Evolutionary conservation across 192 early-diverging fungal genomes (phyloP).

Genomic region (Mortierella alpina): DNA sequence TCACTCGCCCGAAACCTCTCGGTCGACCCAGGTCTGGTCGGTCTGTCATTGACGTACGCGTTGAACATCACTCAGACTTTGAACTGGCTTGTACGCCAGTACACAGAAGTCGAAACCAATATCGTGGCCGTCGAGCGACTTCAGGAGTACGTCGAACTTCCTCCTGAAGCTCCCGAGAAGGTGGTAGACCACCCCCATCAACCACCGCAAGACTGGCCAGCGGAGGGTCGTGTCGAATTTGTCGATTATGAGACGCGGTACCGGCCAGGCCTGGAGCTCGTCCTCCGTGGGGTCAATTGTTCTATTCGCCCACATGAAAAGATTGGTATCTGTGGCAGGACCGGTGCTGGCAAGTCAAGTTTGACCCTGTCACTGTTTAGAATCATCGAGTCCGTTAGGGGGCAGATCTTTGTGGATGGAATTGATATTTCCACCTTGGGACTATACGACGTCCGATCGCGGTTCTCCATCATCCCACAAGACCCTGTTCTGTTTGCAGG

Average conservation of each 20-base stretch:
- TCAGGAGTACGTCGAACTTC: slow-evolving; percentile 81
- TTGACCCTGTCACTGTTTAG: slow-evolving; percentile 60
- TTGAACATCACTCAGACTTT: slow-evolving; percentile 80
- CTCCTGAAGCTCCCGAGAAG: slow-evolving; percentile 77
- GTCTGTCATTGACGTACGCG: slow-evolving; percentile 72
- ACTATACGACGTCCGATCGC: slow-evolving; percentile 57
- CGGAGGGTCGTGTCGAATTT: slow-evolving; percentile 78
- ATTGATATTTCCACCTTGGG: slow-evolving; percentile 49
- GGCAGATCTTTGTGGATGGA: slow-evolving; percentile 61
- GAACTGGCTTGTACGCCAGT: slow-evolving; percentile 88
- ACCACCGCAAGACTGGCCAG: slow-evolving; percentile 75
- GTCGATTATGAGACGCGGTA: slow-evolving; percentile 81
- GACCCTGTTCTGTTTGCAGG: slow-evolving; percentile 73
- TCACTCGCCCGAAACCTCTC: slow-evolving; percentile 59
- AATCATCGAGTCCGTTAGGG: slow-evolving; percentile 52
- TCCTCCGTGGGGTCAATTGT: slow-evolving; percentile 64
- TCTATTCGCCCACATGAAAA: slow-evolving; percentile 26
- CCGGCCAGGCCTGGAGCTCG: slow-evolving; percentile 78
- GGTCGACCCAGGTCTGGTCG: slow-evolving; percentile 77
- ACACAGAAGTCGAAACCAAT: slow-evolving; percentile 82
- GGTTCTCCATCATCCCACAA: slow-evolving; percentile 80
- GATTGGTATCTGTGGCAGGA: slow-evolving; percentile 79
- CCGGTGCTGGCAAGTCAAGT: slow-evolving; percentile 57
- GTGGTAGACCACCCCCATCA: slow-evolving; percentile 58
- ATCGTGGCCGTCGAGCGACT: slow-evolving; percentile 79